Conservation (phyloP, 805 yeast genomes). For the Jamesozyma hellenica region DNA sequence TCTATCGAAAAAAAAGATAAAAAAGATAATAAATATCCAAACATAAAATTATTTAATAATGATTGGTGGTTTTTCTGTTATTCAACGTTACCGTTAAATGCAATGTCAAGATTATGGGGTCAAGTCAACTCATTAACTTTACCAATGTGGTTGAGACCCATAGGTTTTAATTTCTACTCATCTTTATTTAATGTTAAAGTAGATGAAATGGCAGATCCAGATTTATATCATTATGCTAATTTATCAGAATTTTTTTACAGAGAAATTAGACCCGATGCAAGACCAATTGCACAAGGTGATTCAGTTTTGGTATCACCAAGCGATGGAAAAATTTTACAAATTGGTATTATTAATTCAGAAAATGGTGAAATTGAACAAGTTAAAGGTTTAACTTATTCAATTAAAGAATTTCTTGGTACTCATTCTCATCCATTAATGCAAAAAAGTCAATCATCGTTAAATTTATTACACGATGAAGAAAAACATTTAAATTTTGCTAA, state of each 20-base stretch:
- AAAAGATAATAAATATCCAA: conserved; percentile 22
- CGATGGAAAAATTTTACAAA: conserved; percentile 81
- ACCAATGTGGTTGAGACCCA: conserved; percentile 81
- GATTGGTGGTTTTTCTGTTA: conserved; percentile 89
- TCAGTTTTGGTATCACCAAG: conserved; percentile 73
- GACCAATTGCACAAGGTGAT: conserved; percentile 61
- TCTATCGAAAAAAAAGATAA: conserved; percentile 17
- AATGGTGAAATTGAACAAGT: conserved; percentile 92
- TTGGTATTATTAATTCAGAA: conserved; percentile 57
- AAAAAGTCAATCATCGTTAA: conserved; percentile 21
- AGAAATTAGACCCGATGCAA: conserved; percentile 59
- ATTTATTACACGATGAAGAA: conserved; percentile 34
- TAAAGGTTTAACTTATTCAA: conserved; percentile 87
- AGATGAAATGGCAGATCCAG: conserved; percentile 79
- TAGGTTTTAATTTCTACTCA: conserved; percentile 72
- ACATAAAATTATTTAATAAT: conserved; percentile 25
- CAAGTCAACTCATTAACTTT: conserved; percentile 69
- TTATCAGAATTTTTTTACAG: conserved; percentile 89
- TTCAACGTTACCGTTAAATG: conserved; percentile 81
- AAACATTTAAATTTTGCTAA: conserved; percentile 65
- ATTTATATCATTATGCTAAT: conserved; percentile 63
- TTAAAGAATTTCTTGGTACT: conserved; percentile 76
- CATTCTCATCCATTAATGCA: conserved; percentile 29
- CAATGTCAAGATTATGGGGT: conserved; percentile 93
- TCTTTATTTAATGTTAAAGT: conserved; percentile 76